phyloP scores from a whole-genome alignment of 129 eudicot genomes.

The Sambucus nigra region DNA sequence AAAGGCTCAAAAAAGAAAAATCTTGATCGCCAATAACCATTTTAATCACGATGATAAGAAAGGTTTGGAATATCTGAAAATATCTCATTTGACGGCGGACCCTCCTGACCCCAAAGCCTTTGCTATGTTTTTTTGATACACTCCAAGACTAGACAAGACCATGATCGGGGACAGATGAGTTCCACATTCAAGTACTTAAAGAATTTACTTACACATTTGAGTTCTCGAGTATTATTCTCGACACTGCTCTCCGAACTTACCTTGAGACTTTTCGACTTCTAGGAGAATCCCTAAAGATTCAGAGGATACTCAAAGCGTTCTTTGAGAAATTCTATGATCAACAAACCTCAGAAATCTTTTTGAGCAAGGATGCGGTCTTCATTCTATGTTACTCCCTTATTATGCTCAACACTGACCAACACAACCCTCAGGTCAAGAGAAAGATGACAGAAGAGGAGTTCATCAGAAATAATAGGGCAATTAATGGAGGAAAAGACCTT shows the following conservation, averaged over 20 bases:
- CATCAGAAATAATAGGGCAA: constrained; percentile 62
- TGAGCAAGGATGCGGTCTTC: too few species aligned
- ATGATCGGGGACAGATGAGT: constrained; percentile 36
- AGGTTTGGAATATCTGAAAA: constrained; percentile 33
- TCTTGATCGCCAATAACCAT: constrained; percentile 38
- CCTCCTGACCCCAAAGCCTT: constrained; percentile 39
- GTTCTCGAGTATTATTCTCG: too few species aligned
- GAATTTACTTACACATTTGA: constrained; percentile 41
- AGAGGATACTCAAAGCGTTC: constrained; percentile 39
- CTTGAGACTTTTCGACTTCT: constrained; percentile 39
- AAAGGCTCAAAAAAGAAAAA: too few species aligned
- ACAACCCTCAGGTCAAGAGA: constrained; percentile 87
- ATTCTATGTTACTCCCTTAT: too few species aligned
- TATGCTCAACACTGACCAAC: constrained; percentile 92
- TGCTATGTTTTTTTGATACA: constrained; percentile 31
- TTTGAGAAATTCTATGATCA: too few species aligned
- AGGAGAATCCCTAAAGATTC: constrained; percentile 46
- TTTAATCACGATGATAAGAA: constrained; percentile 37
- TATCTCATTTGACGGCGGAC: constrained; percentile 21
- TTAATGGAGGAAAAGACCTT: constrained; percentile 80
- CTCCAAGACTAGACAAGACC: too few species aligned
- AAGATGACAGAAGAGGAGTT: too few species aligned
- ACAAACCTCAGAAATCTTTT: too few species aligned
- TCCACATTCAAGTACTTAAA: constrained; percentile 33
- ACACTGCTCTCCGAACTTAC: constrained; percentile 34